phyloP scores from a whole-genome alignment of 805 yeast genomes.

The Cyberlindnera japonica region DNA sequence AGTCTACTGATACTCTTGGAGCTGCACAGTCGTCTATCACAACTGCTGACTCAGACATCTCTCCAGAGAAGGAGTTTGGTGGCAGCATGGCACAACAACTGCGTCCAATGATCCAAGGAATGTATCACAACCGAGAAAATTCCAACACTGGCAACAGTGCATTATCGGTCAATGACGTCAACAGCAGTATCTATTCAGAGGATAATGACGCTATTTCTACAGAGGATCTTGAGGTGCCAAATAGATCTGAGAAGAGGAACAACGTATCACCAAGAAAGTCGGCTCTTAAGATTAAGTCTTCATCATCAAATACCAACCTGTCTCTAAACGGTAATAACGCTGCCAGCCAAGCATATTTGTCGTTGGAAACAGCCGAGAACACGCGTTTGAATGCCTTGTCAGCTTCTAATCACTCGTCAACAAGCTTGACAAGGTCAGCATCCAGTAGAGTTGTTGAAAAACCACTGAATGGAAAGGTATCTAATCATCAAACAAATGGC shows the following conservation, averaged over 20 bases:
- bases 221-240: slow-evolving; percentile 29
- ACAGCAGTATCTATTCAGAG: slow-evolving; percentile 16
- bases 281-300: slow-evolving; percentile 35
- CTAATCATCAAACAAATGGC: not conserved
- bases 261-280: slow-evolving; percentile 40
- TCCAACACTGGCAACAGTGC: slow-evolving; percentile 1
- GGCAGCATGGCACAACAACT: slow-evolving; percentile 43
- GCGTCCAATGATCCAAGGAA: slow-evolving; percentile 37
- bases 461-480: slow-evolving; percentile 9
- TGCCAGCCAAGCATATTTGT: slow-evolving; percentile 62
- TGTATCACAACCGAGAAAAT: slow-evolving; percentile 13
- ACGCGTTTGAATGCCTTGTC: slow-evolving; percentile 68
- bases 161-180: slow-evolving; percentile 5
- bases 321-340: slow-evolving; percentile 27
- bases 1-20: slow-evolving; percentile 19
- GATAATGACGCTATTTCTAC: not conserved
- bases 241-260: slow-evolving; percentile 30
- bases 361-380: slow-evolving; percentile 74
- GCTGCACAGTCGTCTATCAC: slow-evolving; percentile 22
- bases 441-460: slow-evolving; percentile 22
- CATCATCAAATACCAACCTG: slow-evolving; percentile 24
- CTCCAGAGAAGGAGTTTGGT: slow-evolving; percentile 6
- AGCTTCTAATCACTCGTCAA: slow-evolving; percentile 16
- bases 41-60: slow-evolving; percentile 18
- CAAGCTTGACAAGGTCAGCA: slow-evolving; percentile 26